Evolutionary conservation across 768 basidiomycete genomes (phyloP), one percentile per base, ranked within the genome.

Genomic region (Polyporus arcularius): DNA sequence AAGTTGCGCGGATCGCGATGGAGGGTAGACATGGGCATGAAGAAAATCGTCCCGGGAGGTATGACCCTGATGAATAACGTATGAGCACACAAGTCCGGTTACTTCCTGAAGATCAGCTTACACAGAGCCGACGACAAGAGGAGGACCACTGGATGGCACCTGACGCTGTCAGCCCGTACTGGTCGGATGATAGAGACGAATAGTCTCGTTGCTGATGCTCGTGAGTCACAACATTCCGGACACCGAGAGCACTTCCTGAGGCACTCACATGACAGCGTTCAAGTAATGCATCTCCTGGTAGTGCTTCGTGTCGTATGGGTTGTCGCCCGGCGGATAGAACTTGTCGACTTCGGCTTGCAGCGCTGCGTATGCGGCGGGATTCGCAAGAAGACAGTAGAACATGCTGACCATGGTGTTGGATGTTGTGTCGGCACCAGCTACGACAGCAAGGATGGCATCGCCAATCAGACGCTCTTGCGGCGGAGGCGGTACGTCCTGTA

Each of bases 1-100:
- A 82, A 83, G 65, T 82, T 77, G 35, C 72, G 75, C 4, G 77
- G 69, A 58, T 82, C 76, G 16, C 76, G 78, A 32, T 82, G 80
- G 4, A 81, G 54, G 26, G 70, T 68, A 57, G 76, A 81, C n/a
- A 76, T 71, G 3, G 78, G 76, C 35, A 79, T 68, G 38, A 45
- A 55, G 21, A 58, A 45, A 15, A 59, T 43, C 10, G 78, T 80
- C 15, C 78, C 77, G 60, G 77, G 73, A 2, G 78, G 75, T 42
- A 79, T 69, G 56, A 71, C 69, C 9, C 79, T 68, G 8, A n/a
- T n/a, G n/a, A n/a, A n/a, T 72, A 62, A n/a, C 59, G 66, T 1
- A 6, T 16, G 32, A 32, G 15, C 26, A 30, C 55, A 58, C 16
- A 64, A 43, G 38, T 4, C 61, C 15, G 16, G 43, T 45, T 16